Conservation (phyloP, 306 rosid genomes). For the Trifolium repens region DNA sequence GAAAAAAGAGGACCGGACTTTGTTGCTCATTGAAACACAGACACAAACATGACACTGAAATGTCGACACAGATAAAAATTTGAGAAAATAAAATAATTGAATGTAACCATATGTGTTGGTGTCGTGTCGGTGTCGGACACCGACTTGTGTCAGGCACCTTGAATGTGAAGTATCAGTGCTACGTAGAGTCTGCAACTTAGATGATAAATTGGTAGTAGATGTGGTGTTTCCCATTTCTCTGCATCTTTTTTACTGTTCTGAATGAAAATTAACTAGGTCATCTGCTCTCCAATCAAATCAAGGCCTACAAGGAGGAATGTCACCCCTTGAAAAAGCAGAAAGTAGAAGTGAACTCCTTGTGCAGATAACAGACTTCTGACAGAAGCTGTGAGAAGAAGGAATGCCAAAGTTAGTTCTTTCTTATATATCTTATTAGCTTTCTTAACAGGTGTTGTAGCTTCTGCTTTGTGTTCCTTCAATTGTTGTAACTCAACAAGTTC, state of each 20-base stretch:
- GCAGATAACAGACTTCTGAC: constrained; percentile 85
- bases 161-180: no score
- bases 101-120: background rate
- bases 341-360: constrained; percentile 97
- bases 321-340: constrained; percentile 91
- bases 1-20: constrained; percentile 24
- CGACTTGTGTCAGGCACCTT: no score
- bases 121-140: background rate
- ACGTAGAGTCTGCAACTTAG: background rate
- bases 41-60: background rate
- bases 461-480: constrained; percentile 60
- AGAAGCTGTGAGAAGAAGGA: constrained; percentile 85
- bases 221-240: background rate
- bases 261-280: constrained; percentile 63
- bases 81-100: background rate
- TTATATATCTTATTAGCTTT: constrained; percentile 77
- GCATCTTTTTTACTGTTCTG: constrained; percentile 10
- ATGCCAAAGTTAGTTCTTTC: constrained; percentile 89
- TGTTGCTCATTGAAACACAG: constrained; percentile 22
- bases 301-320: constrained; percentile 96
- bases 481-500: constrained; percentile 65
- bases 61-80: background rate
- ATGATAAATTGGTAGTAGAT: constrained; percentile 22
- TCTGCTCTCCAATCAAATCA: constrained; percentile 93
- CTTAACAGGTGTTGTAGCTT: constrained; percentile 50